phyloP scores from a whole-genome alignment of 306 rosid genomes.

The Luffa aegyptiaca region DNA sequence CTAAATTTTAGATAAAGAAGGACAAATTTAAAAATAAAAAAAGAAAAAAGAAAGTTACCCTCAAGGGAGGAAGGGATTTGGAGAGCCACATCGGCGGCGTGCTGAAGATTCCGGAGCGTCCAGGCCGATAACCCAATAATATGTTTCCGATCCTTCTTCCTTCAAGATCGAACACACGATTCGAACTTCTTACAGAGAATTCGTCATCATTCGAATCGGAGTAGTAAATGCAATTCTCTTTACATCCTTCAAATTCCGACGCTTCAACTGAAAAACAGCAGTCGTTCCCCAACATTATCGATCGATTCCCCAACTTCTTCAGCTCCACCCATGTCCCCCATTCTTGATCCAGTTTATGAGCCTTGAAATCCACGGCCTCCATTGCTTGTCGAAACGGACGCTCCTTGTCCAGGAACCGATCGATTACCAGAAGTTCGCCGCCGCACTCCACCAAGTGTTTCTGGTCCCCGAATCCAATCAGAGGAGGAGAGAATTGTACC shows the following conservation, averaged over 20 bases:
- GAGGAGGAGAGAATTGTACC: conserved; percentile 43
- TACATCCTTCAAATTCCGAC: conserved; percentile 14
- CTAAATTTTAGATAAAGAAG: too few relatives aligned
- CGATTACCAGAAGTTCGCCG: conserved; percentile 56
- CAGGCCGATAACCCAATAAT: conserved; percentile 9
- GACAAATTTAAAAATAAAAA: too few relatives aligned
- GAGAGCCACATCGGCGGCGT: conserved; percentile 15
- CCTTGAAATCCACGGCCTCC: conserved; percentile 24
- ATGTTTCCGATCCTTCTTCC: conserved; percentile 20
- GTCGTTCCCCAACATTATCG: conserved; percentile 25
- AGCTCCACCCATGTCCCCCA: conserved; percentile 32
- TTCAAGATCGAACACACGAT: conserved; percentile 32
- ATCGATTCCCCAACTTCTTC: conserved; percentile 20
- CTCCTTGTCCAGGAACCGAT: conserved; percentile 28
- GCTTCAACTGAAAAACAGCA: conserved; percentile 18
- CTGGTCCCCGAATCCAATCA: conserved; percentile 43
- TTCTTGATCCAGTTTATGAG: conserved; percentile 31
- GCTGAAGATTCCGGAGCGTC: conserved; percentile 19
- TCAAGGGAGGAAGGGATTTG: background rate
- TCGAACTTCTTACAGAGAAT: conserved; percentile 3
- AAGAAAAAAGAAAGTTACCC: background rate
- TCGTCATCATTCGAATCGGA: conserved; percentile 12
- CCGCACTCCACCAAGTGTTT: conserved; percentile 64
- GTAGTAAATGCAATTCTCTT: conserved; percentile 30
- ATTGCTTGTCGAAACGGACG: background rate